Percentiles rank a stretch among this genome's conserved stretches.
Conservation (phyloP, 805 yeast species). For the Wickerhamomyces queroliae region DNA sequence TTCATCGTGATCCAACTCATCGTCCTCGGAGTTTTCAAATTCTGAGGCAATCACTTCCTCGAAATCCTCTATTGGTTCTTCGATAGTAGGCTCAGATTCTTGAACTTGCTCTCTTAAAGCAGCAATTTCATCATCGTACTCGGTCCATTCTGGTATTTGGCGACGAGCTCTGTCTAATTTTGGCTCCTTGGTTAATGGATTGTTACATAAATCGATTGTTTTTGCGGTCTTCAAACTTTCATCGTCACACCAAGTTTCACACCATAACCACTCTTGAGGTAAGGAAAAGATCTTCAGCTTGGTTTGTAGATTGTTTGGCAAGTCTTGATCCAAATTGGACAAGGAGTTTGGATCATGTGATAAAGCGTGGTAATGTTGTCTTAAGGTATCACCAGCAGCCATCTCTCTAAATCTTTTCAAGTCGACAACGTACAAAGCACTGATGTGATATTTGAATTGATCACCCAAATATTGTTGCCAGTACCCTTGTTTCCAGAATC, state of each 20-base stretch:
- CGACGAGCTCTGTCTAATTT: conserved; percentile 72
- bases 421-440: conserved; percentile 83
- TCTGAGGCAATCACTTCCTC: not conserved
- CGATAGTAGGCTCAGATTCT: not conserved
- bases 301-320: conserved; percentile 82
- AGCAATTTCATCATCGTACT: conserved; percentile 52
- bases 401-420: conserved; percentile 55
- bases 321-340: conserved; percentile 84
- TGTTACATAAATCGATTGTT: conserved; percentile 79
- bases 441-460: conserved; percentile 58
- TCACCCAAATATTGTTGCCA: conserved; percentile 65
- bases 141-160: conserved; percentile 73
- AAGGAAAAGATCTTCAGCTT: conserved; percentile 62
- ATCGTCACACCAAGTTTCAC: conserved; percentile 87
- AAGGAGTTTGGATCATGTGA: conserved; percentile 77
- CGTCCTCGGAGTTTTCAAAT: not conserved
- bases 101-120: conserved; percentile 19
- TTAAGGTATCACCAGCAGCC: conserved; percentile 72
- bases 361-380: conserved; percentile 79
- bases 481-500: conserved; percentile 93
- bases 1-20: not conserved
- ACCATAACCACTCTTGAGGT: conserved; percentile 87
- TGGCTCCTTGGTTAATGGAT: conserved; percentile 77
- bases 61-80: not conserved
- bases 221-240: conserved; percentile 56